These are phyloP conservation scores for maize (Zea mays) DNA, from an alignment of 176 grass and related monocot species.

Conservation along the genomic window DNA sequence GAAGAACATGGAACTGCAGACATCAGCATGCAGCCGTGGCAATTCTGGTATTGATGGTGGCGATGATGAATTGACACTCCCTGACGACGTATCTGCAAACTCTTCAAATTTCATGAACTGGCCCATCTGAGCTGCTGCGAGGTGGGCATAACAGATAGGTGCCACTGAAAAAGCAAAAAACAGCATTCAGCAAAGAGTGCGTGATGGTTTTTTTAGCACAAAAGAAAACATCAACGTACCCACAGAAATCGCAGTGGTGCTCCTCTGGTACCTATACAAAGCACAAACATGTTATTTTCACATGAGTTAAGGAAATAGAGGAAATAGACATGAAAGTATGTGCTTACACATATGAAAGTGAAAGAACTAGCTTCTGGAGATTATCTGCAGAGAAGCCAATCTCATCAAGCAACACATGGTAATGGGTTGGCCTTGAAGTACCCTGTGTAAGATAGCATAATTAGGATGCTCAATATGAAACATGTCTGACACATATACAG, in stretches of 20 bases:
- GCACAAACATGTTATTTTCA: constrained; percentile 7
- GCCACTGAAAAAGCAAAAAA: constrained; percentile 66
- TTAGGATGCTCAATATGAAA: constrained; percentile 22
- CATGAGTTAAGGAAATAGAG: constrained; percentile 18
- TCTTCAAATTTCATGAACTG: constrained; percentile 91
- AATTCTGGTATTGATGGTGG: constrained; percentile 59
- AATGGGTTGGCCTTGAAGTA: constrained; percentile 82
- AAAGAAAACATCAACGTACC: constrained; percentile 45
- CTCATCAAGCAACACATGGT: constrained; percentile 85
- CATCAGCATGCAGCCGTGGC: constrained; percentile 68
- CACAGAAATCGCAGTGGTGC: constrained; percentile 84
- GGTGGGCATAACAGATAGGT: constrained; percentile 81
- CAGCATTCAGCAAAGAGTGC: constrained; percentile 15
- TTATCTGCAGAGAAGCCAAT: constrained; percentile 76
- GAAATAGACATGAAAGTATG: constrained; percentile 13
- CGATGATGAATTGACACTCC: constrained; percentile 35
- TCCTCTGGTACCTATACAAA: constrained; percentile 84
- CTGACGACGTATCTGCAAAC: constrained; percentile 49
- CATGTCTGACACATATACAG: background rate
- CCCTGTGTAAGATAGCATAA: constrained; percentile 47
- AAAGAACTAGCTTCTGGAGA: constrained; percentile 84
- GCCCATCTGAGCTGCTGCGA: constrained; percentile 77
- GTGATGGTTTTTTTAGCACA: background rate
- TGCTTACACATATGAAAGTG: constrained; percentile 89
- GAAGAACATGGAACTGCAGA: constrained; percentile 93